Percentiles rank a stretch among this genome's conserved stretches.
Conservation (phyloP, 257 asterid species). For the Solanum paucissectum region DNA sequence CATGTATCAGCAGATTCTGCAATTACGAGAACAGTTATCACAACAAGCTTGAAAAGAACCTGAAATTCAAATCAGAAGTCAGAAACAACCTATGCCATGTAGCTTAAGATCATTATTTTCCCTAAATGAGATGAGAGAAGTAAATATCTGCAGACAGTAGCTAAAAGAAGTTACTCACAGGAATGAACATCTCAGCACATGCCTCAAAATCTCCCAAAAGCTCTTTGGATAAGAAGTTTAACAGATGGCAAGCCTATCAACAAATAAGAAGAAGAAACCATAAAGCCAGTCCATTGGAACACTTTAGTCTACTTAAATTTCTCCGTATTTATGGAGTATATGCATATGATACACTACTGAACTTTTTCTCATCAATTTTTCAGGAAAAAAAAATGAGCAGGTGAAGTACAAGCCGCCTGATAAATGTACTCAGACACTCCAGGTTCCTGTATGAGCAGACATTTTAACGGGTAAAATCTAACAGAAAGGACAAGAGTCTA, state of each 20-base stretch:
- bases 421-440: background rate
- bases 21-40: conserved; percentile 95
- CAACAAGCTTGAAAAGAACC: conserved; percentile 99
- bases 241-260: conserved; percentile 75
- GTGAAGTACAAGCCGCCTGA: background rate
- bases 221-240: conserved; percentile 79
- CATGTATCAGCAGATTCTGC: conserved; percentile 99
- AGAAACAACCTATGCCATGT: conserved; percentile 18
- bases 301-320: background rate
- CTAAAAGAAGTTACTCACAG: conserved; percentile 47
- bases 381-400: background rate
- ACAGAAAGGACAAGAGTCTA: background rate
- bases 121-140: background rate
- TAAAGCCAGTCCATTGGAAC: background rate
- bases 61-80: conserved; percentile 32
- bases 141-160: background rate
- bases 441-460: background rate
- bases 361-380: background rate
- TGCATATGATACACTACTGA: background rate
- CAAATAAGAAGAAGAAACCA: conserved; percentile 1
- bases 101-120: background rate
- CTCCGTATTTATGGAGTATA: background rate
- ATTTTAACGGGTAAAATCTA: background rate
- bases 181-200: conserved; percentile 96
- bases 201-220: conserved; percentile 95